These are phyloP conservation scores for Solanum commersonii DNA, from an alignment of 257 asterid genomes.

Conservation along the genomic window DNA sequence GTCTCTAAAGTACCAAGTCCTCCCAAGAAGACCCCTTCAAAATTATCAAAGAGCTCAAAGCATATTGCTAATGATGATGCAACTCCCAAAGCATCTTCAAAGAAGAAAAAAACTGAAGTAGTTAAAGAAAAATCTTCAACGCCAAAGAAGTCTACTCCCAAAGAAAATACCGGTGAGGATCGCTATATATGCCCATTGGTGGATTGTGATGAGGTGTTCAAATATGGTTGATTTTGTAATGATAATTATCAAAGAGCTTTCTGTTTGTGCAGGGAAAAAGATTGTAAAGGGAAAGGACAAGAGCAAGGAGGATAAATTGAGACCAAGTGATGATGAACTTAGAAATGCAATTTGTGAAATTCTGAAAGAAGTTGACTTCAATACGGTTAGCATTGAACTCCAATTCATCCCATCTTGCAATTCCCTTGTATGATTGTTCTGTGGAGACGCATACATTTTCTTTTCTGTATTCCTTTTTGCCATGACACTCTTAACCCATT, in stretches of 20 bases:
- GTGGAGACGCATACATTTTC: background rate
- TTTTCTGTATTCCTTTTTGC: background rate
- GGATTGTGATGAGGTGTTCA: background rate
- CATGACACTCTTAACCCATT: background rate
- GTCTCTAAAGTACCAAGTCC: conserved; percentile 37
- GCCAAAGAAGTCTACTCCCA: conserved; percentile 44
- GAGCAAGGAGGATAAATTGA: conserved; percentile 16
- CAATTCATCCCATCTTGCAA: background rate
- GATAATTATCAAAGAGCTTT: background rate
- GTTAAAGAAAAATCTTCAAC: conserved; percentile 40
- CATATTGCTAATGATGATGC: conserved; percentile 18
- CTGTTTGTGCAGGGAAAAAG: conserved; percentile 28
- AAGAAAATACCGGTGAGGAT: conserved; percentile 52
- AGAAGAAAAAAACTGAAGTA: conserved; percentile 45
- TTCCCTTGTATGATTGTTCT: background rate
- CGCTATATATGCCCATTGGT: background rate
- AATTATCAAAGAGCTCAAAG: conserved; percentile 40
- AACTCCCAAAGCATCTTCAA: conserved; percentile 40
- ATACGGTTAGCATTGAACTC: conserved; percentile 32
- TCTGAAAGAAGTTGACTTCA: conserved; percentile 35
- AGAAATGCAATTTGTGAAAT: conserved; percentile 27
- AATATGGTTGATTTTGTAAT: background rate
- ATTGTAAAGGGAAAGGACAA: conserved; percentile 23
- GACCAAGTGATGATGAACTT: conserved; percentile 28
- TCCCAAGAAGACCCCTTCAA: conserved; percentile 44